Base-by-base conservation (phyloP, 2,329 filamentous ascomycete species). In the Coccinonectria pachysandricola region DNA sequence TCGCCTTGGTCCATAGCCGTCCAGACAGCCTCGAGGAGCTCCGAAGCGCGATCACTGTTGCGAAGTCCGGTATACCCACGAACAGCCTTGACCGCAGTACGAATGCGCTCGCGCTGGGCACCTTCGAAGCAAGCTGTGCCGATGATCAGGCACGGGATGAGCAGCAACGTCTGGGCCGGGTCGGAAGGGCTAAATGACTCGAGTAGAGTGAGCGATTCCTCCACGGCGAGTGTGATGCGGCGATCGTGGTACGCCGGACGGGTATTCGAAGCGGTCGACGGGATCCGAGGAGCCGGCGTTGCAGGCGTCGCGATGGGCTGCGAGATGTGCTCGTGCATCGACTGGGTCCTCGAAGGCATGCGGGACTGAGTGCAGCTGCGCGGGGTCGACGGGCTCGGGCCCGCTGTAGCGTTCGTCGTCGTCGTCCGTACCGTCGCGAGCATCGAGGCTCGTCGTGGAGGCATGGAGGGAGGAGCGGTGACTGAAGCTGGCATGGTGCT, bases 21-120 rank as follows among this genome's bases (percentile, higher is more conserved):
- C 73, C 73, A 78, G 3, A 77, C 56, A 38, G 68, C 64, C 37
- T 73, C 65, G 8, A 78, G 58, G 1, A 78, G 49, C 32, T 70
- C 56, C 10, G 55, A 36, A 3, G 67, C 65, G 8, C 64, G 59
- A 36, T 75, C 66, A 15, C 68, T 65, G 40, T 75, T 76, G 13
- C 65, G 60, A 15, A 77, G 56, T 4, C 71, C 71, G 0, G 71
- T 77, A 39, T 77, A 78, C 1, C 62, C 64, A 20, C 65, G 63
- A 5, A 75, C 61, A 0, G 57, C 58, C 21, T 54, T 56, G 26
- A 77, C 47, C 2, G 68, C 64, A 2, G 51, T 50, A 4, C 65
- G 56, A 6, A 76, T 54, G 8, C 67, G 58, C n/a, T 64, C 57
- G 26, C 68, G 66, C 35, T 75, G 68, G 3, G 47, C 36, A 1